Base-by-base conservation (phyloP, 352 stramenopile species). In the Paralagenidium karlingii region DNA sequence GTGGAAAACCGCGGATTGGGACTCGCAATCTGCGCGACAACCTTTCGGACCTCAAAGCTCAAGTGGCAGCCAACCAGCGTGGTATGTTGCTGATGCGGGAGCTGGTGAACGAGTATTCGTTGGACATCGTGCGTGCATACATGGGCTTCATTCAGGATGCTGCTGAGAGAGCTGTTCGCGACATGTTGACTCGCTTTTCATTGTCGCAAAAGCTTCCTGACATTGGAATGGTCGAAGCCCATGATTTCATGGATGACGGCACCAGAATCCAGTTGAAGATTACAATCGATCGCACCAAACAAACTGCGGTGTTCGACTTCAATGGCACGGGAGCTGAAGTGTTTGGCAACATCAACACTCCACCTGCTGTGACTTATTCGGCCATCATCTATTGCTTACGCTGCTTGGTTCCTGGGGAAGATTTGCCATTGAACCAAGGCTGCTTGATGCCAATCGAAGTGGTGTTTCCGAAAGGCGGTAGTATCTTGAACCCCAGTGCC, bases 211-310 rank as follows among this genome's bases (percentile, higher is more conserved):
- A 75, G n/a, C 51, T 94, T 8, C 63, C 69, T 8, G 69, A 92
- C 37, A 53, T 94, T 28, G 85, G 80, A 24, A 88, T 63, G 15
- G 82, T 97, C n/a, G 58, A 71, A 24, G 93, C 95, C 5, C 80
- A 97, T 51, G 96, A 99, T 53, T 96, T 96, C 42, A 97, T 99
- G 88, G 96, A 99, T 56, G 95, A 99, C 63, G 96, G 96, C 44
- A 98, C 93, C 34, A 93, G 78, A 22, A 99, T 99, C 54, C 64
- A 81, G 15, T 63, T 99, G 13, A 82, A 80, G 21, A 95, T 99
- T 52, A 89, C 87, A 22, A 98, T 99, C 45, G 86, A 99, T 53
- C 66, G 80, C 34, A 57, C 58, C 9, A 79, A 58, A 11, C 80
- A 95, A 44, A 90, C 71, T 29, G 94, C 95, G 1, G 68, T 82